Evolutionary conservation across 192 early-diverging fungal species (phyloP).

Genomic region (Backusella tarrabulga): DNA sequence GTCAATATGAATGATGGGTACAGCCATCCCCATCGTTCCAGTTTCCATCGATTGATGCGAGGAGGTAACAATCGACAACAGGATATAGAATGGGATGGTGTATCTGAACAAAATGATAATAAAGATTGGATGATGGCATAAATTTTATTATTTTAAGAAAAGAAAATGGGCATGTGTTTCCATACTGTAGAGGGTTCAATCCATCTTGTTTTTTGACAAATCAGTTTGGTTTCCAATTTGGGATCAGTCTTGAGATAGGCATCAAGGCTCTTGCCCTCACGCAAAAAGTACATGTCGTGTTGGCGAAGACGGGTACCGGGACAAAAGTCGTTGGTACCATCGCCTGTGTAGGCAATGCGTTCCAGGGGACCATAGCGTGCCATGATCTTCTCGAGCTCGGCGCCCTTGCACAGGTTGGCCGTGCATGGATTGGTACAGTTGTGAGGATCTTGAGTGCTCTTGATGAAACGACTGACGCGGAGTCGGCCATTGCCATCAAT

Average conservation of each 20-base stretch:
- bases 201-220: conserved; percentile 1
- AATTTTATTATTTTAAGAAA: not conserved
- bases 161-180: conserved; percentile 2
- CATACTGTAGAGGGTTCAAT: conserved; percentile 5
- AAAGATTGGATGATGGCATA: conserved; percentile 20
- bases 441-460: conserved; percentile 40
- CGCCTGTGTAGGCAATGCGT: not conserved
- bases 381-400: not conserved
- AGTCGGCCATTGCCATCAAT: conserved; percentile 45
- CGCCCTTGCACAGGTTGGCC: conserved; percentile 64
- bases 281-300: conserved; percentile 4
- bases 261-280: not conserved
- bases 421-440: conserved; percentile 50
- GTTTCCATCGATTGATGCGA: conserved; percentile 29
- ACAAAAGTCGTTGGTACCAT: conserved; percentile 12
- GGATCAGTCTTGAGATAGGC: not conserved
- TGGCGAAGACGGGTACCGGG: not conserved
- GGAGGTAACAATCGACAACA: conserved; percentile 20
- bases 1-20: not conserved
- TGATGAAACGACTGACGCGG: conserved; percentile 42
- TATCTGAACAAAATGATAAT: not conserved
- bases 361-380: not conserved
- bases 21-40: not conserved
- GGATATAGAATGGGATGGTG: conserved; percentile 36
- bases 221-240: not conserved